Conservation (phyloP, 768 basidiomycete species). For the Agaricus bisporus region DNA sequence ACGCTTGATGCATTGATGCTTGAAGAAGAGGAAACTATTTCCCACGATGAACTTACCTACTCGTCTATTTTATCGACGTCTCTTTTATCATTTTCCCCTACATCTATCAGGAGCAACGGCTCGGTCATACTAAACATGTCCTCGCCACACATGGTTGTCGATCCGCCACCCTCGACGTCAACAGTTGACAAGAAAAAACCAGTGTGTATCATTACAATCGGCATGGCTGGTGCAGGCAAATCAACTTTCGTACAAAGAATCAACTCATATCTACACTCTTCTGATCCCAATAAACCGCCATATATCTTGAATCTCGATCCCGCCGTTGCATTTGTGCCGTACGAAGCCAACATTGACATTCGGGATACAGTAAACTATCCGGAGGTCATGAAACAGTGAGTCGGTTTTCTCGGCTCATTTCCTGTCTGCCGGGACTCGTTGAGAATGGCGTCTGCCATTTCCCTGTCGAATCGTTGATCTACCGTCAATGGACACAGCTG, state of each 20-base stretch:
- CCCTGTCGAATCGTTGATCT: conserved; percentile 9
- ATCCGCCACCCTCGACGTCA: not conserved
- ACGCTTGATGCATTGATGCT: not conserved
- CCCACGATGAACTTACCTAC: conserved; percentile 6
- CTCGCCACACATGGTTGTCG: not conserved
- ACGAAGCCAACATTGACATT: conserved; percentile 96
- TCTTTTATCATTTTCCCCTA: not conserved
- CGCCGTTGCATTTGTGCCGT: conserved; percentile 86
- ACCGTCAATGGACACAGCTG: not conserved
- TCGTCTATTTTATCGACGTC: not conserved
- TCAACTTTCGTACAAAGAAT: conserved; percentile 96
- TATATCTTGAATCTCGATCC: conserved; percentile 98
- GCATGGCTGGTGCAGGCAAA: conserved; percentile 97
- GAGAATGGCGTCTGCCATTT: not conserved
- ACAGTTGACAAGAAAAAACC: conserved; percentile 48
- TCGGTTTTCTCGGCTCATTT: conserved; percentile 23
- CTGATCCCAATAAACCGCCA: conserved; percentile 60
- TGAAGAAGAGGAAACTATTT: not conserved
- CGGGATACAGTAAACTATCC: conserved; percentile 96
- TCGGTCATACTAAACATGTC: not conserved
- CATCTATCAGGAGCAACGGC: not conserved
- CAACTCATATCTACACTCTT: conserved; percentile 83
- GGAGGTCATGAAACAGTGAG: conserved; percentile 99
- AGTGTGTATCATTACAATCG: conserved; percentile 82
- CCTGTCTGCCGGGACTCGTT: not conserved